Evolutionary conservation across 306 rosid species (phyloP).

Genomic region (Alnus rubra): DNA sequence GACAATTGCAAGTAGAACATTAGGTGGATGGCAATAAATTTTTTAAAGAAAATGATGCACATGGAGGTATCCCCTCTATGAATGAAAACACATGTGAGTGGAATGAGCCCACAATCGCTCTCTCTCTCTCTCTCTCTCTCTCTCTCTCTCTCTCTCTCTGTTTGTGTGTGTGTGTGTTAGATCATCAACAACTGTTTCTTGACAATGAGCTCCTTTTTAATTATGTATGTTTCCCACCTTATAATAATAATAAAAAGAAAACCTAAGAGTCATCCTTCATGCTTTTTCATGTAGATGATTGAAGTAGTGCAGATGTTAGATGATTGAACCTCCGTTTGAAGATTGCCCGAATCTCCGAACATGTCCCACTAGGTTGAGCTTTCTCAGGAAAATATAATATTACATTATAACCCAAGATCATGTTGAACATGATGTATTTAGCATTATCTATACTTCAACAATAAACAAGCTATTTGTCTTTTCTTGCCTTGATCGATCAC

Average conservation of each 20-base stretch:
- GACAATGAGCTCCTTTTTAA: not conserved
- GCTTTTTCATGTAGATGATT: conserved; percentile 1
- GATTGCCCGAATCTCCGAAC: not conserved
- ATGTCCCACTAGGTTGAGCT: conserved; percentile 4
- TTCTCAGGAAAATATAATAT: not conserved
- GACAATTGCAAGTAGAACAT: not conserved
- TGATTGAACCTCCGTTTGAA: not conserved
- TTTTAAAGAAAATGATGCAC: conserved; percentile 5
- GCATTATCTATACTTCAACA: not conserved
- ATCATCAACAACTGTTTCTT: not conserved
- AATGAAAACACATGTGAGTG: conserved; percentile 7
- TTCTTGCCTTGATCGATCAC: not conserved
- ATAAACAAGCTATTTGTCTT: not conserved
- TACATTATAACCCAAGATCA: not conserved
- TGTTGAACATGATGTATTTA: not conserved
- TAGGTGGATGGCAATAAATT: not conserved
- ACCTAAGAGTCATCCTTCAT: not conserved
- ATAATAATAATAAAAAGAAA: not conserved
- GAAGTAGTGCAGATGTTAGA: not conserved
- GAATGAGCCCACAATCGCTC: not conserved
- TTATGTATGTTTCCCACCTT: not conserved
- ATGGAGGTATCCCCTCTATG: not conserved
- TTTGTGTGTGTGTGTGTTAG: not conserved
- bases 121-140: not conserved
- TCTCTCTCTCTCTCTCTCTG: not conserved